Evolutionary conservation across 2,329 filamentous ascomycete genomes (phyloP).

Genomic region (Aspergillus terreus): DNA sequence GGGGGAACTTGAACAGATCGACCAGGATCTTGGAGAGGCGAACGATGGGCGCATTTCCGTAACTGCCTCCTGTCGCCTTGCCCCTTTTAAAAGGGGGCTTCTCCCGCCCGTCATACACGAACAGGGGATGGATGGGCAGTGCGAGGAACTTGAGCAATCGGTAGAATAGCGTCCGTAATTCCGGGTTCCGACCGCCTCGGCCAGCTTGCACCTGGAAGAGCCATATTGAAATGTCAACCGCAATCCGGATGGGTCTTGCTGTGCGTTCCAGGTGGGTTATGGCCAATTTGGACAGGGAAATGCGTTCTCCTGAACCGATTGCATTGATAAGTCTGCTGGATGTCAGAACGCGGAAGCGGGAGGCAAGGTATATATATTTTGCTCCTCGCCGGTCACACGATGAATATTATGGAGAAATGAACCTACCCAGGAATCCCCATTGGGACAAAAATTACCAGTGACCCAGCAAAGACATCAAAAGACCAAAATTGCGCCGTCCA

Average conservation of each 20-base stretch:
- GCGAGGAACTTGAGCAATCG: slow-evolving; percentile 73
- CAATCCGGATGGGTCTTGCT: slow-evolving; percentile 73
- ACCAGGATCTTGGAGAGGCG: slow-evolving; percentile 80
- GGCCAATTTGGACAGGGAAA: slow-evolving; percentile 79
- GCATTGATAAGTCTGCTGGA: slow-evolving; percentile 75
- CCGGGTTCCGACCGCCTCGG: slow-evolving; percentile 82
- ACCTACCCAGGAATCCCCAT: slow-evolving; percentile 48
- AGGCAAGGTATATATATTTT: slow-evolving; percentile 9
- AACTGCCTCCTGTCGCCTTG: slow-evolving; percentile 54
- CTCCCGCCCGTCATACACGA: slow-evolving; percentile 84
- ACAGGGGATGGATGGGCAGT: slow-evolving; percentile 78
- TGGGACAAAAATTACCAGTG: slow-evolving; percentile 5
- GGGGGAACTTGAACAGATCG: slow-evolving; percentile 76
- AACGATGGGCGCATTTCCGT: slow-evolving; percentile 63
- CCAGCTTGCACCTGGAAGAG: slow-evolving; percentile 88
- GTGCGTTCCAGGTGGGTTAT: slow-evolving; percentile 69
- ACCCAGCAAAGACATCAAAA: slow-evolving; percentile 7
- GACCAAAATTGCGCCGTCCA: background rate
- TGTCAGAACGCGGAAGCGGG: slow-evolving; percentile 13
- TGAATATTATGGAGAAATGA: background rate
- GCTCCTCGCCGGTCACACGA: background rate
- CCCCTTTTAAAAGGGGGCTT: slow-evolving; percentile 87
- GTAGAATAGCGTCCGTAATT: slow-evolving; percentile 88
- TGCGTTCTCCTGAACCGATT: slow-evolving; percentile 73
- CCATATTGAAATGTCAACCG: slow-evolving; percentile 96